Evolutionary conservation across 495 filamentous ascomycete genomes (phyloP), one percentile per base, ranked within the genome.

Genomic region (Hypoxylon intermedium): DNA sequence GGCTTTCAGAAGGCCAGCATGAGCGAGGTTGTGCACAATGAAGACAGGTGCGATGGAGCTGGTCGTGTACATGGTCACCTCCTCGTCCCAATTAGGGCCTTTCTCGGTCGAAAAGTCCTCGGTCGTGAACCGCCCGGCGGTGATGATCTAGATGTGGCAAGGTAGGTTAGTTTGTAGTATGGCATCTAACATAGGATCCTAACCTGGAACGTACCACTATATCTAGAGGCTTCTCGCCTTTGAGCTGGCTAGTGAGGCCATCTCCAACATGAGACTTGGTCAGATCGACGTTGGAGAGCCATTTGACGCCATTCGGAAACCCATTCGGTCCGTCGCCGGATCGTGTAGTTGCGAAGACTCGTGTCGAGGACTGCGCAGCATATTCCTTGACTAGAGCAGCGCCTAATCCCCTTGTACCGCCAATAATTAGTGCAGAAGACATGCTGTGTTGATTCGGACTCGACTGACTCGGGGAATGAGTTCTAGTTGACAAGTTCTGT

Each of bases 11-110:
- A 86, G 60, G 0, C 76, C 77, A 0, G 79, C 76, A 42, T 84
- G 82, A 24, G 81, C 76, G 4, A 90, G 81, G 21, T 80, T 69
- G 54, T 87, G 83, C 9, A 89, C 78, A 19, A 90, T 69, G 65
- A 89, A 87, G 6, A 87, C 81, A 0, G 87, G 88, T 0, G 82
- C 85, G 31, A 91, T 82, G 0, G 87, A 79, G 13, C 79, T 85
- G 0, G 80, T 88, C 24, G 85, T 88, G 68, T 91, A 91, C 87
- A 90, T 91, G 24, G 75, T 77, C 16, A 89, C 70, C 64, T 90
- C 73, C 20, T 85, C 83, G 12, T 85, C 82, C 78, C 81, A 90
- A 52, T 87, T 78, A 2, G 86, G 86, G 1, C 76, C 76, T n/a
- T 77, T 73, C 31, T 84, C 82, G 40, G 85, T 82, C 16, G 80